Conservation (phyloP, 352 stramenopile genomes). For the Aphanomyces stellatus region DNA sequence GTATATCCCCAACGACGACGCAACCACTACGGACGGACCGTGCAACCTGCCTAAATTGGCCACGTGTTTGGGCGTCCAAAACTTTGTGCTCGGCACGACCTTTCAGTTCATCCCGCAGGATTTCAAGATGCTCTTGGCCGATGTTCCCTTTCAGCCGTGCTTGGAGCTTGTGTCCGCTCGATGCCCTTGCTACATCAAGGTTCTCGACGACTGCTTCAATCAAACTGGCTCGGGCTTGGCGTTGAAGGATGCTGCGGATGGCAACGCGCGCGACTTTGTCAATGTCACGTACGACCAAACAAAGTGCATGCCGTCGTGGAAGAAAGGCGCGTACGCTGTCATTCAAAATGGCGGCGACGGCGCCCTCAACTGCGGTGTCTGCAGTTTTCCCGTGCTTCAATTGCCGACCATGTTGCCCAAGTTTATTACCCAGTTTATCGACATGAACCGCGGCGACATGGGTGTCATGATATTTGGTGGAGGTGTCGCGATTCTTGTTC, state of each 20-base stretch:
- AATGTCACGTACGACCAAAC: constrained; percentile 17
- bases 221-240: constrained; percentile 6
- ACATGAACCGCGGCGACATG: constrained; percentile 50
- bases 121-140: constrained; percentile 8
- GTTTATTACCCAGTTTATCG: constrained; percentile 57
- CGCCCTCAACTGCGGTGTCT: constrained; percentile 20
- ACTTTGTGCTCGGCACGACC: background rate
- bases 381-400: constrained; percentile 14
- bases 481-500: constrained; percentile 53
- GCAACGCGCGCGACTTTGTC: too few relatives aligned
- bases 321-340: background rate
- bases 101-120: constrained; percentile 10
- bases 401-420: background rate
- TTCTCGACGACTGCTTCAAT: constrained; percentile 8
- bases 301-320: constrained; percentile 20
- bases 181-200: constrained; percentile 10
- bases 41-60: constrained; percentile 8
- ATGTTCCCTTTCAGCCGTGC: background rate
- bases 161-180: background rate
- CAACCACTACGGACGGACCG: too few relatives aligned
- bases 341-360: constrained; percentile 13
- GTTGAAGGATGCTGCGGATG: too few relatives aligned
- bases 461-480: constrained; percentile 38
- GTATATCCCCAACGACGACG: constrained; percentile 20
- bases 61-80: constrained; percentile 11